Conservation (phyloP, 495 filamentous ascomycete species). For the Chaetomium fimeti region DNA sequence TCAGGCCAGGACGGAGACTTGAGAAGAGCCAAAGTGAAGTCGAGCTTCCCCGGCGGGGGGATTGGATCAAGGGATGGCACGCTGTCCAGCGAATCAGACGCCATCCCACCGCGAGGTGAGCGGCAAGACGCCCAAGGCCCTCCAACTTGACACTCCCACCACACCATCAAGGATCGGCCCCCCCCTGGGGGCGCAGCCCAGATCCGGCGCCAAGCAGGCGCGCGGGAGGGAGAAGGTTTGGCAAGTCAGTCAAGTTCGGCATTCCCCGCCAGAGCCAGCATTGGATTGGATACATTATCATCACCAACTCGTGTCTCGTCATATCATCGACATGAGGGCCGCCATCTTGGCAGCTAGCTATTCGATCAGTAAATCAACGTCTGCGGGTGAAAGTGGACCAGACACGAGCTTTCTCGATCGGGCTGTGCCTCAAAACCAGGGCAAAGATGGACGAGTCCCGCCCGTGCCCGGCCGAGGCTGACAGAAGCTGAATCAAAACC, state of each 20-base stretch:
- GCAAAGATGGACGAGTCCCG: neutral
- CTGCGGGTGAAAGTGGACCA: neutral
- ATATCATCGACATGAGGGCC: neutral
- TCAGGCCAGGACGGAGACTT: conserved; percentile 14
- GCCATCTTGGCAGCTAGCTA: neutral
- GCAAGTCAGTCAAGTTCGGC: too few species aligned
- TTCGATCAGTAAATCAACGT: neutral
- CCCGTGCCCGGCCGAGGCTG: conserved; percentile 9
- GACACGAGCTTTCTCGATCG: neutral
- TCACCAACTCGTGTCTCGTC: conserved; percentile 2
- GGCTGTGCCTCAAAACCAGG: neutral
- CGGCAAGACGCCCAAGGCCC: conserved; percentile 1
- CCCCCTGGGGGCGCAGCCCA: conserved; percentile 20
- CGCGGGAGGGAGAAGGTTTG: neutral
- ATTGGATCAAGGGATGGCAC: conserved; percentile 4
- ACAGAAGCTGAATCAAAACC: conserved; percentile 5
- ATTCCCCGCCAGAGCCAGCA: conserved; percentile 1
- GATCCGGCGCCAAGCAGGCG: conserved; percentile 24
- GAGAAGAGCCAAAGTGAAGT: neutral
- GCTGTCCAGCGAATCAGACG: conserved; percentile 18
- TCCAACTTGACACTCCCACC: conserved; percentile 10
- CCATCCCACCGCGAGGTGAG: conserved; percentile 8
- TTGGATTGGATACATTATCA: conserved; percentile 4
- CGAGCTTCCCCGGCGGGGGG: neutral
- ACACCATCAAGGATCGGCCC: conserved; percentile 13